These are phyloP conservation scores for Backusella morwellensis DNA, from an alignment of 192 early-diverging fungal genomes.

Conservation along the genomic window DNA sequence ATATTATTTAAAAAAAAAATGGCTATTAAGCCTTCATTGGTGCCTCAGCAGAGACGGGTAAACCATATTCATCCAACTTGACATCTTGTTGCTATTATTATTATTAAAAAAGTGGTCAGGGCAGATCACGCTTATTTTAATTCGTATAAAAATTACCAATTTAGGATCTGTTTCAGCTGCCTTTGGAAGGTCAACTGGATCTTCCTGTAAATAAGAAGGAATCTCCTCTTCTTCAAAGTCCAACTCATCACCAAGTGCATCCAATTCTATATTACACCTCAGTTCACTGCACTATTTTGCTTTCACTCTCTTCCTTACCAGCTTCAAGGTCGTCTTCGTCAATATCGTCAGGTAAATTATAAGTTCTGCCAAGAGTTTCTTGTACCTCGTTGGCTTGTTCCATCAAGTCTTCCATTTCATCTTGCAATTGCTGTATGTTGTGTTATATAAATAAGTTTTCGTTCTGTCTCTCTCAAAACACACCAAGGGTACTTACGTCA, in stretches of 20 bases:
- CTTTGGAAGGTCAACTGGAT: slow-evolving; percentile 47
- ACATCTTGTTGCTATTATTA: slow-evolving; percentile 18
- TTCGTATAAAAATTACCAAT: slow-evolving; percentile 36
- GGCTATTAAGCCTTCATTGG: slow-evolving; percentile 45
- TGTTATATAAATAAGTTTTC: neutral
- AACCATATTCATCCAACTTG: slow-evolving; percentile 53
- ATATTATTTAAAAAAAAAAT: neutral
- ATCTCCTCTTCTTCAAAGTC: slow-evolving; percentile 76
- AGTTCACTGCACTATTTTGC: no score
- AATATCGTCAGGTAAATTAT: slow-evolving; percentile 92
- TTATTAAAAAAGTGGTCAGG: neutral
- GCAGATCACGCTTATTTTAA: neutral
- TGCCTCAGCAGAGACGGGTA: slow-evolving; percentile 42
- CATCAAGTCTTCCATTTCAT: slow-evolving; percentile 97
- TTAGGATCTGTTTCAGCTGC: slow-evolving; percentile 44
- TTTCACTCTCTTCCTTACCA: slow-evolving; percentile 38
- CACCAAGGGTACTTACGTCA: slow-evolving; percentile 57
- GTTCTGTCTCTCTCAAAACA: no score
- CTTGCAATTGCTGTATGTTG: slow-evolving; percentile 75
- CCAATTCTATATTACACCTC: slow-evolving; percentile 68
- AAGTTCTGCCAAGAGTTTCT: slow-evolving; percentile 89
- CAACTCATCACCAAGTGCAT: slow-evolving; percentile 93
- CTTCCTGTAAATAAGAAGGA: slow-evolving; percentile 85
- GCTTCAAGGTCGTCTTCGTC: slow-evolving; percentile 98
- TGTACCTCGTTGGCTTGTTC: slow-evolving; percentile 98